Evolutionary conservation across 257 asterid genomes (phyloP), one percentile per base, ranked within the genome.

Genomic region (Buddleja alternifolia): DNA sequence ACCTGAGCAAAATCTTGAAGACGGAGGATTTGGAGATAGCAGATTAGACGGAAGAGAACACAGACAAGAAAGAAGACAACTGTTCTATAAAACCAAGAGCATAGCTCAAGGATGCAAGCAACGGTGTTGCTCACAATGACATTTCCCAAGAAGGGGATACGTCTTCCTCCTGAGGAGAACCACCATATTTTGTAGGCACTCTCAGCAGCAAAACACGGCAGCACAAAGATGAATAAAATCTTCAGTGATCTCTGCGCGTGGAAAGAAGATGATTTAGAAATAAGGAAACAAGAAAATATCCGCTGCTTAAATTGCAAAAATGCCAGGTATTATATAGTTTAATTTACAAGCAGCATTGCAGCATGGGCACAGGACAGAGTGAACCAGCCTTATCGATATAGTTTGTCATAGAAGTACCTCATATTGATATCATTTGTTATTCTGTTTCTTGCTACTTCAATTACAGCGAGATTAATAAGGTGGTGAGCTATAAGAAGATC

Each of bases 71-170:
- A 94, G 71, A 94, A 89, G 1, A 94, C 99, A 0, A 83, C 67
- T 0, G 96, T 87, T 67, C 99, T 75, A 73, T 94, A 94, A 59
- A 89, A 89, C 99, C 99, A 94, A 0, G 99, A 94, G 81, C 90
- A 78, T 3, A 94, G 87, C 76, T 91, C 99, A 2, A 94, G 72
- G 60, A 83, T 45, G 80, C 99, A 94, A 0, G 96, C 99, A 24
- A 93, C 86, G 0, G 77, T 73, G 58, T 90, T 93, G 83, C 99
- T 93, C 73, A 87, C 80, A 8, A 91, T 53, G 39, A 74, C 82
- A 54, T 90, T 82, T 20, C 97, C 97, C 66, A 91, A 66, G 81
- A 94, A 94, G 19, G 99, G 95, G 47, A 94, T 79, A 10, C 83
- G 86, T 0, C 96, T 81, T 44, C 97, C 99, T 12, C 96, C 95